Percentiles rank a stretch among this genome's conserved stretches.
Evolutionary conservation across 2,329 filamentous ascomycete genomes (phyloP).

Genomic region (Alternaria postmessia): DNA sequence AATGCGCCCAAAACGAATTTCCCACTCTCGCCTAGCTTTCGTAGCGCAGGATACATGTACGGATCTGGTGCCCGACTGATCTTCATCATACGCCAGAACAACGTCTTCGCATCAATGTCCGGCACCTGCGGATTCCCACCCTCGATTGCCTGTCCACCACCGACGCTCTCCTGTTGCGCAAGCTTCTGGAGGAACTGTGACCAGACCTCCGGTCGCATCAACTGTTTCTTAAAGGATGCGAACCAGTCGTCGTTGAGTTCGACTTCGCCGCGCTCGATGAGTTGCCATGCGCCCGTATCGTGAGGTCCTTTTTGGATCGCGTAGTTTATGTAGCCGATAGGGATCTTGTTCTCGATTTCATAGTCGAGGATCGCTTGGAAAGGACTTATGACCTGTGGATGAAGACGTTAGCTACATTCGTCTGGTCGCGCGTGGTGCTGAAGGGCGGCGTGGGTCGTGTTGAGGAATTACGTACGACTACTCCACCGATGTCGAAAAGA

Average conservation of each 20-base stretch:
- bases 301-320: slow-evolving; percentile 82
- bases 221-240: slow-evolving; percentile 75
- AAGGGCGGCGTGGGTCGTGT: background rate
- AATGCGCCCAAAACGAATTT: slow-evolving; percentile 72
- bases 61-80: slow-evolving; percentile 75
- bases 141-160: slow-evolving; percentile 42
- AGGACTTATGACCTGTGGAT: slow-evolving; percentile 79
- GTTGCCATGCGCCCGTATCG: slow-evolving; percentile 81
- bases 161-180: slow-evolving; percentile 24
- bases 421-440: background rate
- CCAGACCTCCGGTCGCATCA: slow-evolving; percentile 75
- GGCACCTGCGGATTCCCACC: slow-evolving; percentile 68
- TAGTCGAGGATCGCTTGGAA: slow-evolving; percentile 95
- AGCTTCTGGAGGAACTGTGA: slow-evolving; percentile 60
- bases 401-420: slow-evolving; percentile 2
- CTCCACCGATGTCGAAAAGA: slow-evolving; percentile 95
- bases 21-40: slow-evolving; percentile 65
- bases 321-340: slow-evolving; percentile 89
- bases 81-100: slow-evolving; percentile 96
- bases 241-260: slow-evolving; percentile 79
- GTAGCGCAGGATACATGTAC: slow-evolving; percentile 85
- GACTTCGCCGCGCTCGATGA: slow-evolving; percentile 84
- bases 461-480: slow-evolving; percentile 75
- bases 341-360: slow-evolving; percentile 77
- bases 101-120: slow-evolving; percentile 74